phyloP scores from a whole-genome alignment of 2,329 filamentous ascomycete species.

The Pseudocercospora vitis region DNA sequence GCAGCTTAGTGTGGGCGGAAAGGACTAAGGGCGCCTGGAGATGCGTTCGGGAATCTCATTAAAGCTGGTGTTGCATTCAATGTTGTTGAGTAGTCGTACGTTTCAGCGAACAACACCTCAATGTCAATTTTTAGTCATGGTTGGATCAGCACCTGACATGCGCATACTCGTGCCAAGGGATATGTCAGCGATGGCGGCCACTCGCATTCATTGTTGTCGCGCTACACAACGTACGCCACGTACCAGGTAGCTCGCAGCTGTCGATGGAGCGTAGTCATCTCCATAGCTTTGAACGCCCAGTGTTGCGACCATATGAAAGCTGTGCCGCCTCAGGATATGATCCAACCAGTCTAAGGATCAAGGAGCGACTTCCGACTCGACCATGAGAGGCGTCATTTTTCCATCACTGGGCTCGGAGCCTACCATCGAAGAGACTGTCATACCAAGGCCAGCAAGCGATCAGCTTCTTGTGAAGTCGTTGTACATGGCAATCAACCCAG shows the following conservation, averaged over 20 bases:
- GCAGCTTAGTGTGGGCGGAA: slow-evolving; percentile 3
- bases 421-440: neutral
- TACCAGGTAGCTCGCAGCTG: no score
- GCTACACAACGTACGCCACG: neutral
- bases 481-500: slow-evolving; percentile 7
- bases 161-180: neutral
- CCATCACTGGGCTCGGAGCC: slow-evolving; percentile 4
- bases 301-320: no score
- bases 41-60: no score
- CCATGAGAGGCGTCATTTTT: slow-evolving; percentile 5
- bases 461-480: slow-evolving; percentile 9
- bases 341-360: no score
- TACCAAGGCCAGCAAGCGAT: neutral
- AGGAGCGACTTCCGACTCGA: neutral
- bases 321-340: no score
- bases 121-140: neutral
- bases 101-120: no score
- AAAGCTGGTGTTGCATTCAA: no score
- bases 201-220: neutral
- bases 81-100: no score
- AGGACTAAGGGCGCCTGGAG: neutral
- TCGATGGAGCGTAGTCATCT: no score
- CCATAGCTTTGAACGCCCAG: no score
- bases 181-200: neutral
- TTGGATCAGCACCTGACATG: neutral